Conservation (phyloP, 2,329 filamentous ascomycete species). For the Claviceps africana region DNA sequence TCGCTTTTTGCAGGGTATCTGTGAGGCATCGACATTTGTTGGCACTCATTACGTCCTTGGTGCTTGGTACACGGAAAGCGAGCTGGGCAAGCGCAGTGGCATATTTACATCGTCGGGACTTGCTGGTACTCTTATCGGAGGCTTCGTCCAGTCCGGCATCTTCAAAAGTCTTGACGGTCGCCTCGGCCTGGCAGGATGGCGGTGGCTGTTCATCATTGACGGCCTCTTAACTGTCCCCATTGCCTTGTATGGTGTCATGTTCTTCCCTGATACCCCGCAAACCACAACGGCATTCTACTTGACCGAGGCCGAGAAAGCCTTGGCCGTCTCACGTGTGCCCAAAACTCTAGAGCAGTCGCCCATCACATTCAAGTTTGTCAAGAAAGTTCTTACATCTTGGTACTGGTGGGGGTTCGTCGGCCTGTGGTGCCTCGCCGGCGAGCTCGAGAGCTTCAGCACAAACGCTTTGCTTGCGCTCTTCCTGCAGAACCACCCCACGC, state of each 20-base stretch:
- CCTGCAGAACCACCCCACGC: conserved; percentile 32
- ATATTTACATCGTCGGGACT: conserved; percentile 49
- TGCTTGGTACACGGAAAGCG: conserved; percentile 45
- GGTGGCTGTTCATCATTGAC: conserved; percentile 60
- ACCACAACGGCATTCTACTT: conserved; percentile 31
- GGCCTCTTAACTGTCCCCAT: conserved; percentile 33
- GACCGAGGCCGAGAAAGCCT: conserved; percentile 28
- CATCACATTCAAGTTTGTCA: conserved; percentile 34
- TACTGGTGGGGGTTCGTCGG: conserved; percentile 53
- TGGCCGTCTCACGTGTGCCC: conserved; percentile 29
- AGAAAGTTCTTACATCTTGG: conserved; percentile 43
- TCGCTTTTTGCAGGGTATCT: conserved; percentile 25
- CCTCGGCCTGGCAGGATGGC: conserved; percentile 47
- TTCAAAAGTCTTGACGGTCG: conserved; percentile 28
- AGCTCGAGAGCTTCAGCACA: conserved; percentile 55
- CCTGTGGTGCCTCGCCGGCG: conserved; percentile 57
- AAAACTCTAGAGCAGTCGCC: conserved; percentile 24
- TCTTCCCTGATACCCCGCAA: conserved; percentile 29
- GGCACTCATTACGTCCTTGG: conserved; percentile 30
- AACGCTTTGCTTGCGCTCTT: conserved; percentile 44
- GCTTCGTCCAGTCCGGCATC: conserved; percentile 50
- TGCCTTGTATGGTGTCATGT: conserved; percentile 20
- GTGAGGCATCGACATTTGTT: conserved; percentile 25
- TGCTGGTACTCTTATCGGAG: conserved; percentile 36
- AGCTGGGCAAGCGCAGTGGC: conserved; percentile 48